These are phyloP conservation scores for Auricularia sp. DNA, from an alignment of 768 basidiomycete genomes.

Conservation along the genomic window DNA sequence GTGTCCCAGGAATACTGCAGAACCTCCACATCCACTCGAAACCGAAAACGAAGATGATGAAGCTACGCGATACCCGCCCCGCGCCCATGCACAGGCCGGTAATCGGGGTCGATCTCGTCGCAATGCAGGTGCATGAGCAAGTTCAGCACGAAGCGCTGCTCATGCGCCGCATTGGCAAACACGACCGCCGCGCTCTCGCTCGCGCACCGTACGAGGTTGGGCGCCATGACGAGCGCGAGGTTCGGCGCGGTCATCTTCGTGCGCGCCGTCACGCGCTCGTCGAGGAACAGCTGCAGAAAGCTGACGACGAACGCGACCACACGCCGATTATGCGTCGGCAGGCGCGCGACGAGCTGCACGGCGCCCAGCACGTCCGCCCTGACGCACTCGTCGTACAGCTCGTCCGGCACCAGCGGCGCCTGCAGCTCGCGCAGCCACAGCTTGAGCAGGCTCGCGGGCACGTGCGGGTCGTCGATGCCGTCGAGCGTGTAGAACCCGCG, in stretches of 20 bases:
- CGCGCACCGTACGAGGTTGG: conserved; percentile 77
- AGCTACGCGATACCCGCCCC: conserved; percentile 32
- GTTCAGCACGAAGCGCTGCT: conserved; percentile 82
- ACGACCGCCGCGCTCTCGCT: conserved; percentile 84
- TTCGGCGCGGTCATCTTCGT: conserved; percentile 91
- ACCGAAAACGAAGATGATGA: no score
- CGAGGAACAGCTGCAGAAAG: conserved; percentile 83
- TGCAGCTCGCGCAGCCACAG: conserved; percentile 88
- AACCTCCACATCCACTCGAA: no score
- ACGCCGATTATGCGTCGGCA: conserved; percentile 79
- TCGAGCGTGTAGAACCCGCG: conserved; percentile 86
- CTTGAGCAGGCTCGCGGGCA: conserved; percentile 83
- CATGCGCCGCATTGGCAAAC: conserved; percentile 89
- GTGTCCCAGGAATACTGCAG: no score
- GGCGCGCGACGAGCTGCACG: conserved; percentile 59
- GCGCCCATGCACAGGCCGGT: conserved; percentile 68
- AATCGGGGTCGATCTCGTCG: conserved; percentile 63
- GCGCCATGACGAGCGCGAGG: conserved; percentile 84
- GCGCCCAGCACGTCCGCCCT: conserved; percentile 57
- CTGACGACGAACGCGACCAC: conserved; percentile 84
- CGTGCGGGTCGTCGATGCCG: conserved; percentile 82
- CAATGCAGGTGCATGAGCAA: conserved; percentile 73
- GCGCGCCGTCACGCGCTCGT: conserved; percentile 55
- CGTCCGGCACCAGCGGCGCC: conserved; percentile 85
- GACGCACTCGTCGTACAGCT: conserved; percentile 87